Evolutionary conservation across 208 protist species (phyloP), one percentile per base, ranked within the genome.

Genomic region (Polymyxa betae): DNA sequence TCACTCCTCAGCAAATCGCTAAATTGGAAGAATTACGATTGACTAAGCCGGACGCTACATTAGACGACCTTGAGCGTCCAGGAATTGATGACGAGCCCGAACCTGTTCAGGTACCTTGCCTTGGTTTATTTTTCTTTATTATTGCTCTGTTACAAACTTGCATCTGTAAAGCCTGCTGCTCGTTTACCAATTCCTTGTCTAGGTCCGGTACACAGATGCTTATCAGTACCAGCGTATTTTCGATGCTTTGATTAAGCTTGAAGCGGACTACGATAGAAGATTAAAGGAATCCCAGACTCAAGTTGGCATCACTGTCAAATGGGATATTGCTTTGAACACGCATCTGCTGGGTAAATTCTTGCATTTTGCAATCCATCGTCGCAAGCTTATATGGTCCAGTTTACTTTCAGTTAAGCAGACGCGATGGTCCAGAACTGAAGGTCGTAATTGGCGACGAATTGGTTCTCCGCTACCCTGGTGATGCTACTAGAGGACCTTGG

Each of bases 11-110:
- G 68, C 95, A 97, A 88, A 98, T 98, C 78, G 91, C 90, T 0
- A 95, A 96, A 91, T 82, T 98, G 5, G 97, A 98, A 90, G 95
- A 98, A 1, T 88, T 96, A 45, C 98, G 97, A 96, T 95, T 96
- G 52, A 90, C n/a, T 35, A 95, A 96, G 45, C 93, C 95, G 5
- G 87, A 93, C 0, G 94, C 95, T 0, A 92, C 88, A 1, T 32
- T 97, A 1, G 91, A 95, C 0, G 95, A 97, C 91, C 44, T 97
- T 1, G 93, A 97, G 52, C 92, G 92, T 52, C 91, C 91, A 5
- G 89, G 90, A 41, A 68, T 94, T 20, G 95, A 96, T 38, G 93
- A 96, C 5, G 94, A 96, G 29, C 93, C 94, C 32, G 38, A 93
- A 0, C 45, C 92, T 0, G 95, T 95, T 16, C 92, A 38, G 45